Percentiles rank a stretch among this genome's conserved stretches.
These are phyloP conservation scores for Cordyceps farinosa DNA, from an alignment of 2,329 filamentous ascomycete genomes.

Conservation along the genomic window DNA sequence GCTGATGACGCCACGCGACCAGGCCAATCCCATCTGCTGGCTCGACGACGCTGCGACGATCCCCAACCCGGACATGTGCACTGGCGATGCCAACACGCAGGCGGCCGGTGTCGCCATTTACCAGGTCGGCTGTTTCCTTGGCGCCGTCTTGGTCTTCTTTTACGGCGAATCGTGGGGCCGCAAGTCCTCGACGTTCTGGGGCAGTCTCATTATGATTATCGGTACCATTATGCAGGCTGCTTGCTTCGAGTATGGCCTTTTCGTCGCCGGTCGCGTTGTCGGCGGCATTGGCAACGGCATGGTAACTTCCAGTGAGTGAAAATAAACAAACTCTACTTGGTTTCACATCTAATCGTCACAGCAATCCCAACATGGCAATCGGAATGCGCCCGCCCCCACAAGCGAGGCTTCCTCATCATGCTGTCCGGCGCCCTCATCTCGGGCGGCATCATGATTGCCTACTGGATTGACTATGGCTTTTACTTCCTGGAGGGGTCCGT, in stretches of 20 bases:
- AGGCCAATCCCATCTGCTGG: constrained; percentile 26
- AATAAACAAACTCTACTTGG: not conserved
- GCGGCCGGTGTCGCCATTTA: constrained; percentile 29
- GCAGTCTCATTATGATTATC: constrained; percentile 30
- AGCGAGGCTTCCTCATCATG: constrained; percentile 27
- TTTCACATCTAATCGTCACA: not conserved
- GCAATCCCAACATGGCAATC: constrained; percentile 30
- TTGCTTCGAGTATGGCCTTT: constrained; percentile 26
- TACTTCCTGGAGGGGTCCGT: constrained; percentile 30
- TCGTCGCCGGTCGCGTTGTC: constrained; percentile 26
- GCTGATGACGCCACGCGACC: constrained; percentile 27
- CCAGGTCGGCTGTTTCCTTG: constrained; percentile 29
- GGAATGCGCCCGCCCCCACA: constrained; percentile 28
- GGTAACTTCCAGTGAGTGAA: constrained; percentile 26
- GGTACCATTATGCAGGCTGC: constrained; percentile 28
- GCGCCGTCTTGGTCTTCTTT: constrained; percentile 29
- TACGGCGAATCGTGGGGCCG: constrained; percentile 30
- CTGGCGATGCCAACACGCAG: constrained; percentile 28
- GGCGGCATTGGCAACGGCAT: constrained; percentile 29
- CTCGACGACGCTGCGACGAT: constrained; percentile 22
- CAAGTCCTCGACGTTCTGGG: constrained; percentile 32
- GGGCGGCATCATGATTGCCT: constrained; percentile 31
- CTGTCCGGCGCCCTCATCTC: constrained; percentile 29
- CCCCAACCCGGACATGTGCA: constrained; percentile 24
- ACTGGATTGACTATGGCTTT: constrained; percentile 32